Base-by-base conservation (phyloP, 257 asterid genomes). In the Nicotiana sylvestris region DNA sequence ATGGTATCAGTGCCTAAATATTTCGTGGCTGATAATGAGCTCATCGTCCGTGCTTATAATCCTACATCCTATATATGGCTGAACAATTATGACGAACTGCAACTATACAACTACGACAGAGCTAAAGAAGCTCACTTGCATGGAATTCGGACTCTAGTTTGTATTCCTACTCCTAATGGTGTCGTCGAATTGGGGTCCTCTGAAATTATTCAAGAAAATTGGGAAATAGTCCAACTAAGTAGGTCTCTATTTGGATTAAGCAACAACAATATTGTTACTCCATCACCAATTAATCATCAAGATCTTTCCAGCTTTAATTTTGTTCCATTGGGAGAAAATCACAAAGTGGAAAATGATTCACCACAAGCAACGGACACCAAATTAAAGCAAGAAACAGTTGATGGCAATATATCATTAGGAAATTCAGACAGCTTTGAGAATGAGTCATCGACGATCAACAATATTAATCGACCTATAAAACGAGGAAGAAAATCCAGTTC, bases 41-140 rank as follows among this genome's bases (percentile, higher is more conserved):
- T 85, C 30, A 66, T 87, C 4, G 87, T 78, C 76, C 82, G 83
- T 35, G 53, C 84, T 7, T 87, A 81, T 49, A 37, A 1, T 5
- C 65, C 84, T 1, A 84, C 82, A 0, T 84, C 85, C 4, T 56
- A 56, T 64, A 55, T 60, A 3, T 90, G 89, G 91, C 17, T 88
- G 3, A 74, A 27, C 1, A 89, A 90, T 0, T 83, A 87, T 67
- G 69, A 84, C 2, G 78, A 86, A 18, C 66, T 87, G 5, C 80
- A 74, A 57, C 60, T 78, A 17, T 83, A 67, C 56, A 68, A 84
- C 79, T 84, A 81, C 0, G 80, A 79, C 6, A 88, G 93, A 77
- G 90, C 88, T 9, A 87, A 87, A 82, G 90, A 90, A 84, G 91
- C 89, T 62, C 87, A 81, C 12, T 55, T 88, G 25, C 87, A 84